phyloP scores from a whole-genome alignment of 2,329 filamentous ascomycete genomes.

The Sporothrix mexicana region DNA sequence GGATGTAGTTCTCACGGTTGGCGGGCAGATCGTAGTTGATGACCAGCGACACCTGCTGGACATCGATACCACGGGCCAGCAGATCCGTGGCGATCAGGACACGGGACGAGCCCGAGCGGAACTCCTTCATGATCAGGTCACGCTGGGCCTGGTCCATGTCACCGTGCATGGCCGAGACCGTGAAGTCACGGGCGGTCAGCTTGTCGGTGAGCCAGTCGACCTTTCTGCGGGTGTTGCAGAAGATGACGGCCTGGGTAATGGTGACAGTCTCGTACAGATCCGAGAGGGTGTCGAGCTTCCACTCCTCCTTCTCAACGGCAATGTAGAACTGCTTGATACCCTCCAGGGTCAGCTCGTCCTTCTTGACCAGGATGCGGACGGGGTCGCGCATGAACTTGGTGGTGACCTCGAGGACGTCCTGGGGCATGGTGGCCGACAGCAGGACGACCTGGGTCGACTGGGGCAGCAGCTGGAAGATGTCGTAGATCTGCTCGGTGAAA shows the following conservation, averaged over 20 bases:
- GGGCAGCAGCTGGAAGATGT: constrained; percentile 98
- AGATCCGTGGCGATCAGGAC: constrained; percentile 98
- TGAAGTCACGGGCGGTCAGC: constrained; percentile 98
- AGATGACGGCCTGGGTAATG: constrained; percentile 99
- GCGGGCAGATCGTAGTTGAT: constrained; percentile 99
- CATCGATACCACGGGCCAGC: constrained; percentile 98
- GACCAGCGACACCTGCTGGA: constrained; percentile 98
- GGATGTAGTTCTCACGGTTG: constrained; percentile 99
- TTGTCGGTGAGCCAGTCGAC: constrained; percentile 99
- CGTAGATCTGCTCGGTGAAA: constrained; percentile 99
- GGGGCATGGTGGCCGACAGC: constrained; percentile 96
- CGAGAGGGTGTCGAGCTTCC: constrained; percentile 99
- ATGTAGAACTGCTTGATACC: constrained; percentile 99
- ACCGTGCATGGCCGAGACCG: constrained; percentile 99
- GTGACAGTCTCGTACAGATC: constrained; percentile 99
- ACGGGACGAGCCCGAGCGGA: constrained; percentile 97
- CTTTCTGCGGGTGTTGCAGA: constrained; percentile 99
- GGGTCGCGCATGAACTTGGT: constrained; percentile 99
- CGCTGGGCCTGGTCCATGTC: constrained; percentile 98
- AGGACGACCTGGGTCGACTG: constrained; percentile 98
- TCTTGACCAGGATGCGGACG: constrained; percentile 98
- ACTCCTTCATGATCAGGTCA: constrained; percentile 99
- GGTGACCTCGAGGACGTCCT: constrained; percentile 98
- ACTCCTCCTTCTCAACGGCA: constrained; percentile 99
- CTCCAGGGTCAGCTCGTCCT: constrained; percentile 98